Conservation (phyloP, 495 filamentous ascomycete species). For the Penicillium mononematosum region DNA sequence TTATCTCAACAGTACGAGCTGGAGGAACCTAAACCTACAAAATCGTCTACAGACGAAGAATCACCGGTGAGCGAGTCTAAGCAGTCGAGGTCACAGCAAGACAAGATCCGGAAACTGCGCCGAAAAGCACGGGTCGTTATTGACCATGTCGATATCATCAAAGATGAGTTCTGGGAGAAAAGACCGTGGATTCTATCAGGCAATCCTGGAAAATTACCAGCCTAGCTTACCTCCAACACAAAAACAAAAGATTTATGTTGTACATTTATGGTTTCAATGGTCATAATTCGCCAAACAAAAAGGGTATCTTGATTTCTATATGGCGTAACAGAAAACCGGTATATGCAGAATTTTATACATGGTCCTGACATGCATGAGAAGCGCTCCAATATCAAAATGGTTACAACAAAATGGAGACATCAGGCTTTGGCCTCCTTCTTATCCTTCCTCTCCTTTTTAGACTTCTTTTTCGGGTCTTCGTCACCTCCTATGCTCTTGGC, state of each 20-base stretch:
- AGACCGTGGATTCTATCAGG: slow-evolving; percentile 83
- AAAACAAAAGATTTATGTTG: background rate
- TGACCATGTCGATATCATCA: slow-evolving; percentile 89
- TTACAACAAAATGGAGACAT: slow-evolving; percentile 6
- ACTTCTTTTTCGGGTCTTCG: slow-evolving; percentile 26
- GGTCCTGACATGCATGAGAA: slow-evolving; percentile 8
- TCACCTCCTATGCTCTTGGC: slow-evolving; percentile 40
- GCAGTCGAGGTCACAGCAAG: slow-evolving; percentile 70
- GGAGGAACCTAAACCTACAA: slow-evolving; percentile 29
- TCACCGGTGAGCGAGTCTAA: slow-evolving; percentile 22
- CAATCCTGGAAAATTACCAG: slow-evolving; percentile 65
- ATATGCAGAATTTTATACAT: slow-evolving; percentile 16
- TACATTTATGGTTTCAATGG: background rate
- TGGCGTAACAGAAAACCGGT: slow-evolving; percentile 22
- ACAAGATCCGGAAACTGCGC: slow-evolving; percentile 73
- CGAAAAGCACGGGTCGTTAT: slow-evolving; percentile 74
- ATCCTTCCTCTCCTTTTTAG: slow-evolving; percentile 34
- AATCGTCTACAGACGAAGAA: slow-evolving; percentile 16
- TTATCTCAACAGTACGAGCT: slow-evolving; percentile 37
- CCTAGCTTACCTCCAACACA: slow-evolving; percentile 31
- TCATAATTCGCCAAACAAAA: slow-evolving; percentile 27
- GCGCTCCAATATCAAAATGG: slow-evolving; percentile 7
- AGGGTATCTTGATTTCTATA: slow-evolving; percentile 41
- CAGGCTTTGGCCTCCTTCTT: slow-evolving; percentile 32
- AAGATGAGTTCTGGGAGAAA: slow-evolving; percentile 86